Percentiles rank a stretch among this genome's conserved stretches.
These are phyloP conservation scores for Saccharata proteae DNA, from an alignment of 2,329 filamentous ascomycete genomes.

Conservation along the genomic window DNA sequence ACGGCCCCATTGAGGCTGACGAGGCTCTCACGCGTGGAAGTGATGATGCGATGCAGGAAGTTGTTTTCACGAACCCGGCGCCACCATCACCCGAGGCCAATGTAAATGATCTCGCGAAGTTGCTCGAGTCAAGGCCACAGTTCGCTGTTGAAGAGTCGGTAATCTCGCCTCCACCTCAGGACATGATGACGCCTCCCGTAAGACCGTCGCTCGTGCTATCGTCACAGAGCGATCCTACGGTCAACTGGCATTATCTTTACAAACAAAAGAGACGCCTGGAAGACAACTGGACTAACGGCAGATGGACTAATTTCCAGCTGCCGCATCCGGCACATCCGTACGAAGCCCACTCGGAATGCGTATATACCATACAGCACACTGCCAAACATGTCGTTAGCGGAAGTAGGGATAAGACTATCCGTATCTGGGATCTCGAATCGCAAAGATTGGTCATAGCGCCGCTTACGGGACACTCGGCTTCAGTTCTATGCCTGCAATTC, in stretches of 20 bases:
- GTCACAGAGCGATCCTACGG: slow-evolving; percentile 38
- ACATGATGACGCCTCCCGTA: slow-evolving; percentile 16
- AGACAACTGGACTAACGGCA: slow-evolving; percentile 79
- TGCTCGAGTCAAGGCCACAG: slow-evolving; percentile 6
- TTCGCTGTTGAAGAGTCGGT: slow-evolving; percentile 6
- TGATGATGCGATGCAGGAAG: slow-evolving; percentile 27
- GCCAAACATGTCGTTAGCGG: slow-evolving; percentile 82
- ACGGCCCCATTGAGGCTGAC: slow-evolving; percentile 36
- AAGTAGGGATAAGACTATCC: slow-evolving; percentile 75
- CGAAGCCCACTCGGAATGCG: slow-evolving; percentile 83
- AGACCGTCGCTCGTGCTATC: slow-evolving; percentile 20
- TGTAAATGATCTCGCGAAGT: slow-evolving; percentile 5
- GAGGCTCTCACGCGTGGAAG: slow-evolving; percentile 17
- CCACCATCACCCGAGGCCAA: slow-evolving; percentile 11
- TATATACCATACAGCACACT: slow-evolving; percentile 88
- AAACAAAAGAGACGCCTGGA: slow-evolving; percentile 76
- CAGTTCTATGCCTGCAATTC: slow-evolving; percentile 90
- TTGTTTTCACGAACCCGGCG: slow-evolving; percentile 15
- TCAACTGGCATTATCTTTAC: slow-evolving; percentile 93
- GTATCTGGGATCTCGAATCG: slow-evolving; percentile 81
- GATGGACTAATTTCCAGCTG: slow-evolving; percentile 76
- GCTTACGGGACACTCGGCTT: slow-evolving; percentile 65
- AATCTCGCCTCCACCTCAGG: slow-evolving; percentile 6
- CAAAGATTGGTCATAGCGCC: slow-evolving; percentile 64
- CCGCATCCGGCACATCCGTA: slow-evolving; percentile 69